phyloP scores from a whole-genome alignment of 139 green algal species.

The Pseudopediastrum boryanum region DNA sequence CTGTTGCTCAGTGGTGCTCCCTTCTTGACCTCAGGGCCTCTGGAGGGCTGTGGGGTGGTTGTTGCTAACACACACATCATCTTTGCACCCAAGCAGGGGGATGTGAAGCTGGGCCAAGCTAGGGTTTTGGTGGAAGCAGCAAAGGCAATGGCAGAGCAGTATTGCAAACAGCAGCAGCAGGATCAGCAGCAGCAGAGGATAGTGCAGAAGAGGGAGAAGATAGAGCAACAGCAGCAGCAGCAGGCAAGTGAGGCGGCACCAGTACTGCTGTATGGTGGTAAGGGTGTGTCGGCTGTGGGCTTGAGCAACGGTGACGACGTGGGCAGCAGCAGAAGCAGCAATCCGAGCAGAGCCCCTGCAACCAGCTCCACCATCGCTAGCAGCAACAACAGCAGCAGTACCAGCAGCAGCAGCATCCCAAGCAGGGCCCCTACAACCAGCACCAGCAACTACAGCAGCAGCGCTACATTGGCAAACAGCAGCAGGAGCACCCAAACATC shows the following conservation, averaged over 20 bases:
- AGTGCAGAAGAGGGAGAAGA: not conserved
- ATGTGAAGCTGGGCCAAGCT: slow-evolving; percentile 83
- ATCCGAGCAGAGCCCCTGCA: not conserved
- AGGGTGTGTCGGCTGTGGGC: too few relatives aligned
- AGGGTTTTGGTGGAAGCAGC: slow-evolving; percentile 51
- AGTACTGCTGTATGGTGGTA: too few relatives aligned
- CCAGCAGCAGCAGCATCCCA: not conserved
- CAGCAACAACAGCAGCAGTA: slow-evolving; percentile 7
- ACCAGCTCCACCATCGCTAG: not conserved
- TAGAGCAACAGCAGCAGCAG: slow-evolving; percentile 17
- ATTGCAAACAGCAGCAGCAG: not conserved
- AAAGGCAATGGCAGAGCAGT: slow-evolving; percentile 29
- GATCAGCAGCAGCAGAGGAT: not conserved
- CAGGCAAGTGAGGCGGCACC: not conserved
- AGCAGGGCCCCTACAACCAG: not conserved
- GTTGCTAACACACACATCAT: slow-evolving; percentile 87
- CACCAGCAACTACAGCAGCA: not conserved
- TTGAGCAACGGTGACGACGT: too few relatives aligned
- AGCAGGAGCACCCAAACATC: not conserved
- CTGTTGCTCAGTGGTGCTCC: not conserved
- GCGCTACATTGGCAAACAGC: too few relatives aligned
- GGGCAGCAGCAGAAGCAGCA: too few relatives aligned
- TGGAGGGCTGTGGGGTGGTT: slow-evolving; percentile 48
- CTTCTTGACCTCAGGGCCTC: not conserved
- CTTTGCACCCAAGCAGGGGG: slow-evolving; percentile 85